Evolutionary conservation across 2,329 filamentous ascomycete genomes (phyloP).

Genomic region (Fusarium anguioides): DNA sequence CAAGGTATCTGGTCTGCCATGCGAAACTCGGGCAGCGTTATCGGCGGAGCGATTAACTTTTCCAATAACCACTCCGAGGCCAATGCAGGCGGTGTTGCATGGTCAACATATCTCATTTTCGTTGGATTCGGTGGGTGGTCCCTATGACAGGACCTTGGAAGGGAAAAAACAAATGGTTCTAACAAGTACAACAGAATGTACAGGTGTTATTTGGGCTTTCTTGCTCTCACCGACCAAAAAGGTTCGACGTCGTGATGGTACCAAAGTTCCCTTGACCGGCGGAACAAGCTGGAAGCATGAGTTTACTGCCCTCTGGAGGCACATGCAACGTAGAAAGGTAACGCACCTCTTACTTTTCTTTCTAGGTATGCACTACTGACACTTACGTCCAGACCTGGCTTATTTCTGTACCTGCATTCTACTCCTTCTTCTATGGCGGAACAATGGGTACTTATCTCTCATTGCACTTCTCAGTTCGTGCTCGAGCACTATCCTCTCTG

Average conservation of each 20-base stretch:
- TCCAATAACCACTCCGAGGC: background rate
- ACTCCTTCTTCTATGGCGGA: conserved; percentile 6
- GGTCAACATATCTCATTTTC: background rate
- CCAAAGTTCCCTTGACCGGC: background rate
- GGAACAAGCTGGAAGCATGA: background rate
- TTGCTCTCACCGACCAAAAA: background rate
- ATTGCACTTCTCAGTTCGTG: background rate
- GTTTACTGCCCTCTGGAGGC: background rate
- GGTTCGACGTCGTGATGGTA: background rate
- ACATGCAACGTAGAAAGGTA: background rate
- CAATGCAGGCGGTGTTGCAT: background rate
- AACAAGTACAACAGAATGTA: background rate
- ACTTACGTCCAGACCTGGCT: background rate
- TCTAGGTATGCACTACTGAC: background rate
- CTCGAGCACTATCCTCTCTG: background rate
- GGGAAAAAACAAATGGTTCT: background rate
- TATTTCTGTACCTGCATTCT: background rate
- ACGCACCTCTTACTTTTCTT: fast-evolving
- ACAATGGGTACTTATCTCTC: background rate
- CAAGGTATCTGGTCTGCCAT: background rate
- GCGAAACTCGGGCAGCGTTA: background rate
- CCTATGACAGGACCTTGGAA: fast-evolving
- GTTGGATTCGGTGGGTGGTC: background rate
- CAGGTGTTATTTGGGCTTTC: background rate
- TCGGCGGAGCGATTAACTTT: conserved; percentile 2